Evolutionary conservation across 2,329 filamentous ascomycete genomes (phyloP).

Genomic region (Aspergillus oerlinghausenensis): DNA sequence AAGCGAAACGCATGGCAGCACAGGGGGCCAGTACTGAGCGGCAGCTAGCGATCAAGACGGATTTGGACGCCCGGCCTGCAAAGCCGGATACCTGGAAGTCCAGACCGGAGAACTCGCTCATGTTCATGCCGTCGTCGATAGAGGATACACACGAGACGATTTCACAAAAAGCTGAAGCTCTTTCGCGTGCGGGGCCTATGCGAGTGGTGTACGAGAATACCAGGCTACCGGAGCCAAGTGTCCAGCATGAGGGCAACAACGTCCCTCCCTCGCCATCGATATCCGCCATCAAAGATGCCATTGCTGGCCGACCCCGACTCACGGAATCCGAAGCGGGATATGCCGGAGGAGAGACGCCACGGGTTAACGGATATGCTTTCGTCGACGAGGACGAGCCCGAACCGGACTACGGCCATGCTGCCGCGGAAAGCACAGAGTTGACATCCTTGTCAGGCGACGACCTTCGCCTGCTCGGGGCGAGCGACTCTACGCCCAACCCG

Average conservation of each 20-base stretch:
- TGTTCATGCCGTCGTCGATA: constrained; percentile 62
- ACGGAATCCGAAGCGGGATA: constrained; percentile 55
- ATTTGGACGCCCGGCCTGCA: constrained; percentile 67
- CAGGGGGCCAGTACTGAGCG: constrained; percentile 58
- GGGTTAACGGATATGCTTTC: constrained; percentile 90
- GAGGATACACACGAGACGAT: constrained; percentile 56
- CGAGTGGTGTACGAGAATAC: constrained; percentile 80
- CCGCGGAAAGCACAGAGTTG: neutral
- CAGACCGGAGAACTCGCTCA: constrained; percentile 73
- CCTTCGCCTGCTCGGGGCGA: constrained; percentile 40
- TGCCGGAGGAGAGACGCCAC: constrained; percentile 71
- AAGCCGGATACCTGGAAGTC: constrained; percentile 72
- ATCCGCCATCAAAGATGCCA: constrained; percentile 78
- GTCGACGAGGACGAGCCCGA: constrained; percentile 68
- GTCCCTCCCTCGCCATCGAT: constrained; percentile 74
- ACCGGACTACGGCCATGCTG: constrained; percentile 2
- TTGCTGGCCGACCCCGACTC: constrained; percentile 64
- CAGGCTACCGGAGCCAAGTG: constrained; percentile 56
- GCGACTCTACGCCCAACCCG: constrained; percentile 60
- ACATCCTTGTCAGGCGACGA: constrained; percentile 10
- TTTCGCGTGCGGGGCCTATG: constrained; percentile 71
- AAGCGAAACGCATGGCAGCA: constrained; percentile 67
- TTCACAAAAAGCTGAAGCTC: constrained; percentile 62
- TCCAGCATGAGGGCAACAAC: constrained; percentile 27
- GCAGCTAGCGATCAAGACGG: constrained; percentile 58